A percentile compares a stretch with the other conserved stretches of the same genome.
phyloP scores from a whole-genome alignment of 768 basidiomycete genomes.

The Collybia nuda region DNA sequence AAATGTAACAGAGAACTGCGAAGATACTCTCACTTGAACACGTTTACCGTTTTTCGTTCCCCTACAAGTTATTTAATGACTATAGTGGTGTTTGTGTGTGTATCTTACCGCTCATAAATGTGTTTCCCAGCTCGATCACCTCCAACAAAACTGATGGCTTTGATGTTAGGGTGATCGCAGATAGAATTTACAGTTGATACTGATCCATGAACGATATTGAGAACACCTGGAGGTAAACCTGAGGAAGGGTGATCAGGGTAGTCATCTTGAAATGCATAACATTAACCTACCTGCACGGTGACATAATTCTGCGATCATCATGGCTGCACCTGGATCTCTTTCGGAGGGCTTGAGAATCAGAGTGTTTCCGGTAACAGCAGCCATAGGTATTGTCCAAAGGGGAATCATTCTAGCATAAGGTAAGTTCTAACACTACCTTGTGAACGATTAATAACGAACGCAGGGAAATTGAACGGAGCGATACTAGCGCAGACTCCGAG shows the following conservation, averaged over 20 bases:
- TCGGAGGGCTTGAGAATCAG: conserved; percentile 95
- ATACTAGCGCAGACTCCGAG: conserved; percentile 88
- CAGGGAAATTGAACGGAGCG: conserved; percentile 89
- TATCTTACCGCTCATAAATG: conserved; percentile 78
- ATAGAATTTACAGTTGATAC: conserved; percentile 90
- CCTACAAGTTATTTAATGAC: conserved; percentile 32
- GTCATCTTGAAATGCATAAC: background rate
- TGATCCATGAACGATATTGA: conserved; percentile 91
- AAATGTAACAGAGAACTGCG: background rate
- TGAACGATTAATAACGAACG: conserved; percentile 43
- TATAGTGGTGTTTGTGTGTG: background rate
- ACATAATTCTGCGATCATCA: conserved; percentile 96
- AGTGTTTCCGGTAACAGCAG: conserved; percentile 88
- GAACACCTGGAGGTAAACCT: conserved; percentile 84
- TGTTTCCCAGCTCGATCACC: conserved; percentile 91
- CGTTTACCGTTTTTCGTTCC: conserved; percentile 87
- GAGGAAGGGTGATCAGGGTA: background rate
- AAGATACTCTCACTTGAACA: conserved; percentile 55
- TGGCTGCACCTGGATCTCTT: conserved; percentile 94
- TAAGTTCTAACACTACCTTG: conserved; percentile 1
- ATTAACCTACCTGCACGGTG: conserved; percentile 65
- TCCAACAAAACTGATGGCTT: conserved; percentile 95
- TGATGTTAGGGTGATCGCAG: conserved; percentile 89
- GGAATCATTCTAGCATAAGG: conserved; percentile 78
- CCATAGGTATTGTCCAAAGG: conserved; percentile 93